Evolutionary conservation across 768 basidiomycete species (phyloP).

Genomic region (Myochromella boudieri): DNA sequence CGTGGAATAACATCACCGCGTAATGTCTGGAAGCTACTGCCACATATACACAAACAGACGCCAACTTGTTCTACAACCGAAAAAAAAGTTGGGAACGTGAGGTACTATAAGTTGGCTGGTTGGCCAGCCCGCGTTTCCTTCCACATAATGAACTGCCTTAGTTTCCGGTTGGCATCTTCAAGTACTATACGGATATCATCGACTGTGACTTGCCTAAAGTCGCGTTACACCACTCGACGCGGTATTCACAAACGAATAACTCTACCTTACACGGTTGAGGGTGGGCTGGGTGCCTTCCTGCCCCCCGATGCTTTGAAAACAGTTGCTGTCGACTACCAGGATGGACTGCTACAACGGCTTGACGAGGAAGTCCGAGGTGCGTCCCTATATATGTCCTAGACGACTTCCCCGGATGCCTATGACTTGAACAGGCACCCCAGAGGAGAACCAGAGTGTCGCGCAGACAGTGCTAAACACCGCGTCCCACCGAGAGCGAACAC

Average conservation of each 20-base stretch:
- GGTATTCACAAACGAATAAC: slow-evolving; percentile 50
- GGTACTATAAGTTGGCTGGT: slow-evolving; percentile 8
- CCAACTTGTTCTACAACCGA: neutral
- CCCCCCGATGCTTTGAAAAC: slow-evolving; percentile 69
- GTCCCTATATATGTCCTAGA: slow-evolving; percentile 15
- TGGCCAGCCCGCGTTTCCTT: slow-evolving; percentile 4
- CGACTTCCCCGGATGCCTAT: slow-evolving; percentile 5
- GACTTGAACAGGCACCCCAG: slow-evolving; percentile 48
- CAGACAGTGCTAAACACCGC: slow-evolving; percentile 76
- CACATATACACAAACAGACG: slow-evolving; percentile 30
- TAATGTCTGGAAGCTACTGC: slow-evolving; percentile 26
- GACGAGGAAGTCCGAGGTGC: slow-evolving; percentile 75
- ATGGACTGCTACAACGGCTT: slow-evolving; percentile 75
- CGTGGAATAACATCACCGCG: slow-evolving; percentile 28
- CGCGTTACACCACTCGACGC: slow-evolving; percentile 24
- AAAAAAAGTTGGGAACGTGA: slow-evolving; percentile 12
- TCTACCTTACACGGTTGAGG: slow-evolving; percentile 66
- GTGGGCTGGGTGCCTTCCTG: slow-evolving; percentile 79
- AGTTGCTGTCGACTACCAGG: slow-evolving; percentile 82
- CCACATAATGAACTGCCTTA: slow-evolving; percentile 25
- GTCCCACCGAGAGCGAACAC: slow-evolving; percentile 49
- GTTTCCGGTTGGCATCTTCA: slow-evolving; percentile 27
- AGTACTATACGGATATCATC: slow-evolving; percentile 18
- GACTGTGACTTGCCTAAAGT: slow-evolving; percentile 20
- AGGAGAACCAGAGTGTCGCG: slow-evolving; percentile 56